These are phyloP conservation scores for Fusarium odoratissimum DNA, from an alignment of 2,329 filamentous ascomycete genomes.

Conservation along the genomic window DNA sequence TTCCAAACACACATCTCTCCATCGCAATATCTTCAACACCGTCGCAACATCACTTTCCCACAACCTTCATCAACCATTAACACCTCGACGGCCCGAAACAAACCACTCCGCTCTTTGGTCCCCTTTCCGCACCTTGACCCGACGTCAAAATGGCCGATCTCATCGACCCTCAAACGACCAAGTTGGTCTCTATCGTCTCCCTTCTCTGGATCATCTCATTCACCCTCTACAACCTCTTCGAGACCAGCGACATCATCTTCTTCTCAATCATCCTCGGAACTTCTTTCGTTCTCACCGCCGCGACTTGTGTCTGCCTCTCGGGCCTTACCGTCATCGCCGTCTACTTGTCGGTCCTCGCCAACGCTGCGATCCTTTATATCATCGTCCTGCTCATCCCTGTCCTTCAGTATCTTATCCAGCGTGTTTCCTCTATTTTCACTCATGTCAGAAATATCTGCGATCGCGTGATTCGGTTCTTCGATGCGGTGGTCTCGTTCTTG, in stretches of 20 bases:
- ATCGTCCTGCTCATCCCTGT: background rate
- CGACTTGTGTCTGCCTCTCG: background rate
- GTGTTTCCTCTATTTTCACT: rapidly evolving
- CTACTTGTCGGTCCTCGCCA: background rate
- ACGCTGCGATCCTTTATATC: background rate
- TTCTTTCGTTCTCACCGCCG: background rate
- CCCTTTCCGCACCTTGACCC: rapidly evolving
- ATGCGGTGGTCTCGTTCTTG: background rate
- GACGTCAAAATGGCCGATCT: background rate
- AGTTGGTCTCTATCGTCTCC: background rate
- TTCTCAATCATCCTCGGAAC: background rate
- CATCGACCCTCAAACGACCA: background rate
- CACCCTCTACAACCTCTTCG: background rate
- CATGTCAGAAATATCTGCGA: background rate
- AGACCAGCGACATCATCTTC: background rate
- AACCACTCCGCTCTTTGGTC: rapidly evolving
- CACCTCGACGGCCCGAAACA: rapidly evolving
- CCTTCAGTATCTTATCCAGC: background rate
- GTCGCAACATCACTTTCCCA: rapidly evolving
- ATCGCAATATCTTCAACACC: background rate
- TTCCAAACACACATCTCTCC: too few species aligned
- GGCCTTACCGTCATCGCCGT: background rate
- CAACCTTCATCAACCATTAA: rapidly evolving
- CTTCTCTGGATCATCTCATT: background rate
- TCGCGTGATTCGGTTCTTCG: rapidly evolving